A percentile compares a stretch with the other conserved stretches of the same genome.
These are phyloP conservation scores for Secale cereale DNA, from an alignment of 176 grass and related monocot species.

Conservation along the genomic window DNA sequence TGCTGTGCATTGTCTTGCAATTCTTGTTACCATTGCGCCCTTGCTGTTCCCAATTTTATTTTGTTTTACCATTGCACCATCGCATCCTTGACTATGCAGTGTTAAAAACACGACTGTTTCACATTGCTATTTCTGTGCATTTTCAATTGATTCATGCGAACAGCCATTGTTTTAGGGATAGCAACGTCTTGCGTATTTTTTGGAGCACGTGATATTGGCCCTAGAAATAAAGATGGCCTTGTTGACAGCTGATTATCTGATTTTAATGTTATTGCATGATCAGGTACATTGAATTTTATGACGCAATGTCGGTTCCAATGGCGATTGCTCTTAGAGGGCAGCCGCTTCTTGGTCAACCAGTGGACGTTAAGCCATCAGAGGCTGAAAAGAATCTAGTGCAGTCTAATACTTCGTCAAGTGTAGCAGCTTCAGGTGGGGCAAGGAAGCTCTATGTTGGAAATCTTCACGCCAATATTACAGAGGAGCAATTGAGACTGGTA, in stretches of 20 bases:
- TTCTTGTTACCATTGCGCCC: background rate
- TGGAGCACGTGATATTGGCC: conserved; percentile 2
- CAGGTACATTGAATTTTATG: conserved; percentile 99
- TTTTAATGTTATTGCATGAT: conserved; percentile 18
- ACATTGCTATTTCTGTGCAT: background rate
- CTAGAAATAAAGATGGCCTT: background rate
- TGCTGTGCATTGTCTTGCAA: background rate
- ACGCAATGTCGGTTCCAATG: conserved; percentile 97
- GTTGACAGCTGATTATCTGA: conserved; percentile 3
- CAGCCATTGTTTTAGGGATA: background rate
- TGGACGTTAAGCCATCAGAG: conserved; percentile 94
- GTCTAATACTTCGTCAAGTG: conserved; percentile 64
- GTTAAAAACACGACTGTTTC: conserved; percentile 9
- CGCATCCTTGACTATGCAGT: conserved; percentile 30
- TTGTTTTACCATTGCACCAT: too few relatives aligned
- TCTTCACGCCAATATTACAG: conserved; percentile 92
- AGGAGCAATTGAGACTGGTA: conserved; percentile 89
- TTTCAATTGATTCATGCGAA: background rate
- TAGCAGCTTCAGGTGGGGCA: conserved; percentile 72
- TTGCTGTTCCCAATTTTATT: background rate
- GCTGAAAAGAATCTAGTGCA: conserved; percentile 98
- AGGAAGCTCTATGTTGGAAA: conserved; percentile 97
- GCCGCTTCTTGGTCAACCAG: conserved; percentile 78
- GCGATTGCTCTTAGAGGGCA: conserved; percentile 88
- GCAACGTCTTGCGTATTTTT: background rate